phyloP scores from a whole-genome alignment of 2,329 filamentous ascomycete species.

The Aspergillus pseudoterreus region DNA sequence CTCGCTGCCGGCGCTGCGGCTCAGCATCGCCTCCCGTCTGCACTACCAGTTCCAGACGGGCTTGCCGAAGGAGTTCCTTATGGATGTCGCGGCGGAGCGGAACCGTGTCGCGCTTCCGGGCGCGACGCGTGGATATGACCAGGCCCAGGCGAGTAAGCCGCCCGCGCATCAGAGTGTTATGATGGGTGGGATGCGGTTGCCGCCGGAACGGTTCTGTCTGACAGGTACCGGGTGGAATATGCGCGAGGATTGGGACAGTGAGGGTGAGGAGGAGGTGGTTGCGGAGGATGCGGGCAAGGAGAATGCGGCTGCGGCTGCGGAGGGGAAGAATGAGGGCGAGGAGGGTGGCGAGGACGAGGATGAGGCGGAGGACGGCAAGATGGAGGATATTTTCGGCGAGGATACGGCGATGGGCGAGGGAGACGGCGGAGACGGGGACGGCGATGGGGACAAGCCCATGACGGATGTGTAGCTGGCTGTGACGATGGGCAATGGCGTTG shows the following conservation, averaged over 20 bases:
- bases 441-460: constrained; percentile 37
- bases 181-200: constrained; percentile 55
- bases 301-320: constrained; percentile 29
- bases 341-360: constrained; percentile 31
- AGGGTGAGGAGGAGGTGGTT: constrained; percentile 45
- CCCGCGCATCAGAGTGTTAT: constrained; percentile 32
- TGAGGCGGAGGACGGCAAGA: constrained; percentile 43
- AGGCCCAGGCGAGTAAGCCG: constrained; percentile 18
- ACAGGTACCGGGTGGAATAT: constrained; percentile 56
- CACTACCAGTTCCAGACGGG: constrained; percentile 58
- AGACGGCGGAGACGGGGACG: constrained; percentile 19
- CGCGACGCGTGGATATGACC: constrained; percentile 50
- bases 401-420: constrained; percentile 37
- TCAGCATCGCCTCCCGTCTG: constrained; percentile 58
- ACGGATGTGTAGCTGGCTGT: constrained; percentile 32
- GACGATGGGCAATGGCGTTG: background rate
- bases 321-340: constrained; percentile 17
- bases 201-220: constrained; percentile 60
- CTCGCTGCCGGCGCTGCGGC: constrained; percentile 55
- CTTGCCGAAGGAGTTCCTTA: constrained; percentile 60
- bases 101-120: constrained; percentile 53
- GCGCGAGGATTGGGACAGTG: constrained; percentile 57
- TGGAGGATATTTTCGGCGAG: constrained; percentile 48
- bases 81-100: constrained; percentile 54
- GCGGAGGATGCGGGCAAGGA: constrained; percentile 22